A percentile compares a stretch with the other conserved stretches of the same genome.
Conservation (phyloP, 495 filamentous ascomycete species). For the Lindgomyces ingoldianus region DNA sequence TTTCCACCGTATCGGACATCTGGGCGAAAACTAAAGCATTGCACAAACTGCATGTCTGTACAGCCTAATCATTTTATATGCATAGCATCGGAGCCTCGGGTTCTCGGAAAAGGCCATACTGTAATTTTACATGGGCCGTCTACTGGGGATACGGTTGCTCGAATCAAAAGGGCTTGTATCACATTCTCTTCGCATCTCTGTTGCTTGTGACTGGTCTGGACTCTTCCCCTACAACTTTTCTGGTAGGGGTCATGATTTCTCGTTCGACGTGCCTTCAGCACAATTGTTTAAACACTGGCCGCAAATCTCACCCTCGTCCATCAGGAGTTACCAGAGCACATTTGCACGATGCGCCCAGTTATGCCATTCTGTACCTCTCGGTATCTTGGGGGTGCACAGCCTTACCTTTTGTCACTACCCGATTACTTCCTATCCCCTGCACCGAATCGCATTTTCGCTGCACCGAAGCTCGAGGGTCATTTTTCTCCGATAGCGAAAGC, state of each 20-base stretch:
- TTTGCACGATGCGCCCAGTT: no score
- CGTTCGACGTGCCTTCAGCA: no score
- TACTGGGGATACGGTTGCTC: conserved; percentile 26
- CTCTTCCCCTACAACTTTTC: no score
- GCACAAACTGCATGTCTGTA: conserved; percentile 27
- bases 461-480: neutral
- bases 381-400: no score
- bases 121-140: conserved; percentile 22
- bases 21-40: conserved; percentile 21
- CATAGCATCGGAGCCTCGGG: conserved; percentile 37
- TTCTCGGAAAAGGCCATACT: conserved; percentile 23
- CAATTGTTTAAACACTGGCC: no score
- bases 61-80: conserved; percentile 31
- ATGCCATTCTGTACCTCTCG: no score
- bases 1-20: conserved; percentile 27
- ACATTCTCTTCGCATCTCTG: conserved; percentile 1
- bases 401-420: no score
- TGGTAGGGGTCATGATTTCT: neutral
- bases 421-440: no score
- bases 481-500: neutral
- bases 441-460: neutral
- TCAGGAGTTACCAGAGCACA: no score
- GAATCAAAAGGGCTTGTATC: conserved; percentile 26
- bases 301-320: no score
- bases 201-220: neutral